Evolutionary conservation across 495 filamentous ascomycete genomes (phyloP).

Genomic region (Xylaria nigripes): DNA sequence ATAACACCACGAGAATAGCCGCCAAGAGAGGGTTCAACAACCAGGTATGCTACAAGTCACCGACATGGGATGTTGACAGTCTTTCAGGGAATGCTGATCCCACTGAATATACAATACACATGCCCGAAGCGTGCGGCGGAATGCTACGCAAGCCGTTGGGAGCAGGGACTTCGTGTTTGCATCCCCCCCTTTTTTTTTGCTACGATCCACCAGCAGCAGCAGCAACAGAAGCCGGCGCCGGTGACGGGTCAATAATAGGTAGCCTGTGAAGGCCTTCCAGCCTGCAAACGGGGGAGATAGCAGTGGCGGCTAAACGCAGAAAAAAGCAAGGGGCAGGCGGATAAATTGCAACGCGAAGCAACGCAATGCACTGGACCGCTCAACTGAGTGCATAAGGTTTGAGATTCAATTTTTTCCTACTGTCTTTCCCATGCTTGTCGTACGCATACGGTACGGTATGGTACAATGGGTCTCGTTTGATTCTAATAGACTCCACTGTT

Average conservation of each 20-base stretch:
- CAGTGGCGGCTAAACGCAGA: neutral
- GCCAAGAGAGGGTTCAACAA: neutral
- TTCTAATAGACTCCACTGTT: too few relatives aligned
- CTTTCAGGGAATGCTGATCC: neutral
- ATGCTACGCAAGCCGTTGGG: neutral
- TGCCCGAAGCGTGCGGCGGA: neutral
- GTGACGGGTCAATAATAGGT: neutral
- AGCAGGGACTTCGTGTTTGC: neutral
- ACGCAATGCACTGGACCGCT: neutral
- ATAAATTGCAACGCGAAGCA: neutral
- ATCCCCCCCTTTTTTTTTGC: neutral
- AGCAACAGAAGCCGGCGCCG: neutral
- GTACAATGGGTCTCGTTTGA: neutral
- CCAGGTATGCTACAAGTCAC: neutral
- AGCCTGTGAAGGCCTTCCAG: neutral
- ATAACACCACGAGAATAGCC: constrained; percentile 2
- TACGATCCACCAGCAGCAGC: neutral
- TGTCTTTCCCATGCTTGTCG: neutral
- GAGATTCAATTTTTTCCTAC: neutral
- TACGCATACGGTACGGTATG: too few relatives aligned
- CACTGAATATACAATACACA: neutral
- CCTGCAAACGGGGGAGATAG: neutral
- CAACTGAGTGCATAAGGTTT: neutral
- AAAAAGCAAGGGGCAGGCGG: neutral
- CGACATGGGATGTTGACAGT: neutral